These are phyloP conservation scores for Magnolia sinica DNA, from an alignment of 164 flowering plant species.

Conservation along the genomic window DNA sequence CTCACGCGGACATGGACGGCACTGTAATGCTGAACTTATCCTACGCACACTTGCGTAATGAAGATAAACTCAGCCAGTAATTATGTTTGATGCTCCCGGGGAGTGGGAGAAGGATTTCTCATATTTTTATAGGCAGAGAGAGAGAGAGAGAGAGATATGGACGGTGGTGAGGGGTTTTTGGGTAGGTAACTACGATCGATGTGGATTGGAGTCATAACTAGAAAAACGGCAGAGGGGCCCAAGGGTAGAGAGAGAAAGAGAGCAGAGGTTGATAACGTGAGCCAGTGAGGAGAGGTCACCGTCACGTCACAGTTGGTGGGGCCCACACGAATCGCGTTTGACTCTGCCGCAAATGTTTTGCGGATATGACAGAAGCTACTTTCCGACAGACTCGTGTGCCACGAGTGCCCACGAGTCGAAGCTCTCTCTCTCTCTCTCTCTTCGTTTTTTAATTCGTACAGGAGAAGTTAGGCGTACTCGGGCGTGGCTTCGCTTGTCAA, in stretches of 20 bases:
- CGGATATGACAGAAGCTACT: neutral
- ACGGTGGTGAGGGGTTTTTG: neutral
- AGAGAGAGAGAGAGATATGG: neutral
- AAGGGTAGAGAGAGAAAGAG: neutral
- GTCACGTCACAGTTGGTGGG: neutral
- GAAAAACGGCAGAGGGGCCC: constrained; percentile 1
- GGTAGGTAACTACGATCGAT: constrained; percentile 2
- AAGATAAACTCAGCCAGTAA: neutral
- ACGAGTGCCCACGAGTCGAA: neutral
- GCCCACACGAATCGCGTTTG: neutral
- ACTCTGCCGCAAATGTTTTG: neutral
- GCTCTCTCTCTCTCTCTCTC: neutral
- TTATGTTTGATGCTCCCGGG: neutral
- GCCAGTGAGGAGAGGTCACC: neutral
- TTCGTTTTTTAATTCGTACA: neutral
- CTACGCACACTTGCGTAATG: neutral
- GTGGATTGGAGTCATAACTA: neutral
- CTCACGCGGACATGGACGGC: neutral
- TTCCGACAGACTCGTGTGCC: constrained; percentile 6
- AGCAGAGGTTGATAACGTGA: neutral
- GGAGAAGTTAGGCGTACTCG: neutral
- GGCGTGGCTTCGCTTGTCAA: neutral
- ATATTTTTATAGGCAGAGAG: constrained; percentile 5
- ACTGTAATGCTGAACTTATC: neutral
- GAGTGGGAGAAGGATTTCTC: neutral